These are phyloP conservation scores for Saccharomycopsis fodiens DNA, from an alignment of 805 yeast genomes.

Conservation along the genomic window DNA sequence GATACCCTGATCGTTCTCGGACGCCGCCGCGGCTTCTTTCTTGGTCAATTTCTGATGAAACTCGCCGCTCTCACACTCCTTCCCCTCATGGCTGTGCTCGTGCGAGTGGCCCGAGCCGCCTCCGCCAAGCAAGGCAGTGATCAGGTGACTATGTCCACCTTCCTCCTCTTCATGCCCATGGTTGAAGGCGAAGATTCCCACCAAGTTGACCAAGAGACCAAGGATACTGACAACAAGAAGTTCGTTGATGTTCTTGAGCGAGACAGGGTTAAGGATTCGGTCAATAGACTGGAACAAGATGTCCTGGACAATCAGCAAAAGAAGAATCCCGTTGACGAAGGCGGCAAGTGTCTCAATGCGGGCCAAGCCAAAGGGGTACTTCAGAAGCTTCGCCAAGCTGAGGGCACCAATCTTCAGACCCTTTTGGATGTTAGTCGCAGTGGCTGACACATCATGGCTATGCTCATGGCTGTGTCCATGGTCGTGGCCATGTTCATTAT, in stretches of 20 bases:
- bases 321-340: slow-evolving; percentile 84
- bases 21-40: background rate
- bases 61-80: slow-evolving; percentile 18
- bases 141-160: slow-evolving; percentile 35
- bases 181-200: slow-evolving; percentile 91
- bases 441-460: slow-evolving; percentile 1
- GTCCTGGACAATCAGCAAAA: slow-evolving; percentile 84
- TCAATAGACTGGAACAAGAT: slow-evolving; percentile 82
- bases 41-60: slow-evolving; percentile 5
- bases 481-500: slow-evolving; percentile 2
- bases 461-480: slow-evolving; percentile 5
- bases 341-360: slow-evolving; percentile 91
- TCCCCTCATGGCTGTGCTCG: slow-evolving; percentile 25
- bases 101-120: slow-evolving; percentile 27
- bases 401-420: slow-evolving; percentile 2
- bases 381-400: slow-evolving; percentile 40
- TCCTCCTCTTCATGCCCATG: slow-evolving; percentile 60
- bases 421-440: too few relatives aligned
- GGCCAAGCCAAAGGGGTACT: slow-evolving; percentile 78
- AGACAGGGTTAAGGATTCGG: slow-evolving; percentile 70
- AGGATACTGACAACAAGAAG: slow-evolving; percentile 73
- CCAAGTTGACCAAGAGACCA: slow-evolving; percentile 81
- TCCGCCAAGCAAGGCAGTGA: slow-evolving; percentile 14
- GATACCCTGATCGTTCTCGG: slow-evolving; percentile 61
- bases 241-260: slow-evolving; percentile 72